Conservation (phyloP, 2,329 filamentous ascomycete species). For the Dothiorella sarmentorum region DNA sequence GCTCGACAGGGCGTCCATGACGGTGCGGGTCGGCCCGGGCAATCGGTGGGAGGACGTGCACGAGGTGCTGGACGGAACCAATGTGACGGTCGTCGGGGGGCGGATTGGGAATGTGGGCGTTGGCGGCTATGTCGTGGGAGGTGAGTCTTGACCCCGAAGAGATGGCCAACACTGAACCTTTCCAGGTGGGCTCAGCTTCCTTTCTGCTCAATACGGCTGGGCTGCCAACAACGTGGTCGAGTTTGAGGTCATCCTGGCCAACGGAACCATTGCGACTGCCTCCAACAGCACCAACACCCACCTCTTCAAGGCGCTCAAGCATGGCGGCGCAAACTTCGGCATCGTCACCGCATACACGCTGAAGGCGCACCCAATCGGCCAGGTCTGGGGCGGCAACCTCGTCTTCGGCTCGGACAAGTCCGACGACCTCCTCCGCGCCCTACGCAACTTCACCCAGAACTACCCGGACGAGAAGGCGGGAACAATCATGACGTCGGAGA, state of each 20-base stretch:
- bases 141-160: slow-evolving; percentile 26
- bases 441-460: slow-evolving; percentile 56
- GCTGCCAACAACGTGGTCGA: slow-evolving; percentile 47
- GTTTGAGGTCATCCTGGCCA: slow-evolving; percentile 48
- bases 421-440: slow-evolving; percentile 44
- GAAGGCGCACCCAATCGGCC: slow-evolving; percentile 26
- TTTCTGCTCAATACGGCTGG: slow-evolving; percentile 42
- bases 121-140: slow-evolving; percentile 46
- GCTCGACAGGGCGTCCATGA: slow-evolving; percentile 25
- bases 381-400: slow-evolving; percentile 49
- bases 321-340: slow-evolving; percentile 44
- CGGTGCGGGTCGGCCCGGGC: slow-evolving; percentile 32
- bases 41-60: slow-evolving; percentile 36
- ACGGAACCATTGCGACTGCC: slow-evolving; percentile 44
- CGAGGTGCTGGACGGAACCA: slow-evolving; percentile 34
- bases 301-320: slow-evolving; percentile 42
- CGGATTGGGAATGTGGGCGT: slow-evolving; percentile 49
- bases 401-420: slow-evolving; percentile 39
- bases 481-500: slow-evolving; percentile 56
- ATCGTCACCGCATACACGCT: slow-evolving; percentile 39
- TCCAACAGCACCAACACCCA: slow-evolving; percentile 38
- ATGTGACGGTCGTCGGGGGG: slow-evolving; percentile 44
- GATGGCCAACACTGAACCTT: neutral
- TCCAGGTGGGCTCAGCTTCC: slow-evolving; percentile 39
- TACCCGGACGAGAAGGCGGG: slow-evolving; percentile 59